Base-by-base conservation (phyloP, 2,329 filamentous ascomycete species). In the Microcera coccophila region DNA sequence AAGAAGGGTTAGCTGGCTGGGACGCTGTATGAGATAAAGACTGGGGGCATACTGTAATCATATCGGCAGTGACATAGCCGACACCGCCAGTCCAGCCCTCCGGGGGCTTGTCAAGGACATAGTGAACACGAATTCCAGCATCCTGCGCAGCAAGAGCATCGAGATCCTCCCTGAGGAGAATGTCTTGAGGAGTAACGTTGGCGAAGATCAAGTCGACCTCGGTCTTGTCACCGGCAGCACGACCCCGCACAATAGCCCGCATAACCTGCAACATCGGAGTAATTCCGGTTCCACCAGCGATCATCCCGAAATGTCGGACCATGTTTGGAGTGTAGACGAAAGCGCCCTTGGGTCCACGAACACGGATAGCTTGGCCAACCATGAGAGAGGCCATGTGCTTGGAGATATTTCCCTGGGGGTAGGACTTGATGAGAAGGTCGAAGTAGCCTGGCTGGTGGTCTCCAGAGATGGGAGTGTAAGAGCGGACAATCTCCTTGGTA, bases 261-360 rank as follows among this genome's bases (percentile, higher is more conserved):
- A 95, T 83, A 59, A 98, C 82, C 74, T 98, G 93, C 51, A 97
- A 79, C 93, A 98, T 98, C 48, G 93, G 93, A 9, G 93, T 97
- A 67, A 98, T 97, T 57, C 93, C 93, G 24, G 93, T 97, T 53
- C 93, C 93, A 55, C 93, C 93, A 52, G 93, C 90, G 63, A 98
- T 88, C 93, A 98, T 98, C 63, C 90, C 93, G 57, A 98, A 95
- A 70, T 87, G 87, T 53, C 87, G 84, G 58, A 91, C 88, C 87
- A 98, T 91, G 76, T 96, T 96, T 58, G 91, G 90, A 15, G 85
- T 88, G 74, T 98, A 98, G 50, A 95, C 87, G 78, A 98, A 96
- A 58, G 91, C 91, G 58, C 93, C 93, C 79, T 97, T 97, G 68
- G 93, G 93, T 9, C 93, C 93, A 59, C 81, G 84, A 59, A 97